A percentile compares a stretch with the other conserved stretches of the same genome.
phyloP scores from a whole-genome alignment of 2,329 filamentous ascomycete genomes.

The Fusarium sp. region DNA sequence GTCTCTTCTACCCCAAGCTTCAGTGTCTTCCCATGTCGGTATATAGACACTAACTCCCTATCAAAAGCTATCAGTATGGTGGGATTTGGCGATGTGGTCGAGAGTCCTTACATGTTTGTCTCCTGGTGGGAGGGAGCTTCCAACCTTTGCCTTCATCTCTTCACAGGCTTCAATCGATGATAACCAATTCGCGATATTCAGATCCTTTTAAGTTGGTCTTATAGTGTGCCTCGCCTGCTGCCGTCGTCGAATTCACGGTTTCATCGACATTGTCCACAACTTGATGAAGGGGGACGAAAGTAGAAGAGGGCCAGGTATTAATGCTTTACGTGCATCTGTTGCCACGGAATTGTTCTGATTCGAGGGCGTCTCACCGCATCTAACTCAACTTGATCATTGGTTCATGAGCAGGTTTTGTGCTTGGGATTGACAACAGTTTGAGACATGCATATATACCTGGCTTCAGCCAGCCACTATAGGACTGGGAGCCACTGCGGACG shows the following conservation, averaged over 20 bases:
- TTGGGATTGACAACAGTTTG: not conserved
- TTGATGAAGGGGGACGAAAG: not conserved
- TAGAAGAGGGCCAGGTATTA: not conserved
- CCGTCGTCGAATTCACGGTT: not conserved
- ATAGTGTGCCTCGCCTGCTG: not conserved
- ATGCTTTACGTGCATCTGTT: not conserved
- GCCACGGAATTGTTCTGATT: not conserved
- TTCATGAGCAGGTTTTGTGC: not conserved
- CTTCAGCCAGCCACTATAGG: not conserved
- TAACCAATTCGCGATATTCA: not conserved
- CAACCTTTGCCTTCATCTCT: constrained; percentile 20
- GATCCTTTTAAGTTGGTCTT: not conserved
- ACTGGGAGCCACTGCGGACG: not conserved
- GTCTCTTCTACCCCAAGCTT: constrained; percentile 38
- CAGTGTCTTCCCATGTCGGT: constrained; percentile 42
- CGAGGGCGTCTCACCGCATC: not conserved
- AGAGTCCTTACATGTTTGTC: constrained; percentile 39
- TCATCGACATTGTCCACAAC: not conserved
- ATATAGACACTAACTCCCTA: constrained; percentile 46
- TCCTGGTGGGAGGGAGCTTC: constrained; percentile 38
- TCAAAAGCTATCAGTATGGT: not conserved
- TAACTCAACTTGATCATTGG: not conserved
- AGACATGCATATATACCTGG: constrained; percentile 12
- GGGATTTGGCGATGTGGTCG: not conserved
- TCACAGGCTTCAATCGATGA: not conserved